phyloP scores from a whole-genome alignment of 352 stramenopile genomes.

The Phytophthora aleatoria region DNA sequence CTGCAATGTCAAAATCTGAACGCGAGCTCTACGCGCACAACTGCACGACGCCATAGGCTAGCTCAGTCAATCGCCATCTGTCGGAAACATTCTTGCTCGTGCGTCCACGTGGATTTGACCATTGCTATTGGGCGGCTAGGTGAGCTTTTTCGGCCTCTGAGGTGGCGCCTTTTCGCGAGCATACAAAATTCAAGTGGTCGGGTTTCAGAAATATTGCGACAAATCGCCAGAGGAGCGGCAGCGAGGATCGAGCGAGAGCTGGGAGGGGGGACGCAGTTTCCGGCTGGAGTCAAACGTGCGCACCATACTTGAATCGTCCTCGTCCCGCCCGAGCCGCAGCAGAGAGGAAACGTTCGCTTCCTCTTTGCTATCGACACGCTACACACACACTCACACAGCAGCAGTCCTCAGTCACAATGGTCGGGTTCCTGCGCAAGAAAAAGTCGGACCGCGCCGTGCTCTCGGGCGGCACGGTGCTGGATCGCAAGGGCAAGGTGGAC shows the following conservation, averaged over 20 bases:
- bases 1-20: not conserved
- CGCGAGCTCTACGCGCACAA: not conserved
- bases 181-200: slow-evolving; percentile 21
- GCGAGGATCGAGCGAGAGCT: slow-evolving; percentile 30
- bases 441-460: slow-evolving; percentile 76
- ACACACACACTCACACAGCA: slow-evolving; percentile 4
- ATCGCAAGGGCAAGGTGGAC: slow-evolving; percentile 87
- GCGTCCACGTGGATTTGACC: slow-evolving; percentile 40
- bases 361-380: slow-evolving; percentile 15
- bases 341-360: slow-evolving; percentile 1
- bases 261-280: slow-evolving; percentile 28
- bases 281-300: slow-evolving; percentile 14
- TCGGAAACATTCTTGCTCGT: slow-evolving; percentile 23
- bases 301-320: slow-evolving; percentile 42
- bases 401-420: slow-evolving; percentile 40
- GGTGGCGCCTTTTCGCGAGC: slow-evolving; percentile 29
- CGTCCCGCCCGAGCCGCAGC: slow-evolving; percentile 6
- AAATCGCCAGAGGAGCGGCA: slow-evolving; percentile 40
- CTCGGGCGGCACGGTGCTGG: slow-evolving; percentile 73
- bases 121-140: slow-evolving; percentile 7
- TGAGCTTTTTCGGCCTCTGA: slow-evolving; percentile 22
- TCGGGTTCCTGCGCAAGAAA: slow-evolving; percentile 88
- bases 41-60: slow-evolving; percentile 28
- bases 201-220: slow-evolving; percentile 36
- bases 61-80: slow-evolving; percentile 27